Evolutionary conservation across 148 eudicot genomes (phyloP), one percentile per base, ranked within the genome.

Genomic region (Linanthus parryae): DNA sequence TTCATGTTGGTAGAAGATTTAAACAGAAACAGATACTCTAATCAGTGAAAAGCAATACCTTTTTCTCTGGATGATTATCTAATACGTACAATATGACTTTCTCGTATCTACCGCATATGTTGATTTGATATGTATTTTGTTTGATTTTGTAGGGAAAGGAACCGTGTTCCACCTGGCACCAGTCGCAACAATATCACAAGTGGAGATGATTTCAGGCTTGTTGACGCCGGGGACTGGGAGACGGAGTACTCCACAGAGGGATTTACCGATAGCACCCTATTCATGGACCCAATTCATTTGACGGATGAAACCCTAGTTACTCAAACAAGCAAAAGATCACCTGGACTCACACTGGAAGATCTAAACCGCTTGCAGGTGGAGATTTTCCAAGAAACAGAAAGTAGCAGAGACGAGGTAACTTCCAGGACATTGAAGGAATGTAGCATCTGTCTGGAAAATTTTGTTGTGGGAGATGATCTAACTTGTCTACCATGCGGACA

Each of bases 371-470:
- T 91, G 58, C 78, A 61, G 21, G 64, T 70, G 31, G 89, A 72
- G 74, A 33, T 72, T 33, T 86, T 74, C 57, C 16, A 48, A 30
- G 52, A 57, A n/a, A 23, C 39, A 5, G 44, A 65, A 13, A 58
- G 52, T 3, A 38, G 52, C 25, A 56, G 59, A 0, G 24, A 15
- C 48, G 48, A 21, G 15, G 45, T 8, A 8, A 57, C 15, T 1
- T 54, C 71, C 8, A 69, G 52, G 60, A 66, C 63, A 39, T 66
- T 71, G 17, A 37, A 34, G 39, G 97, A 83, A 17, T 90, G 97
- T 42, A 76, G 92, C 54, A 83, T 91, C 43, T 90, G 95, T 73
- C 75, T 90, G 40, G 95, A 90, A 70, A 81, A 61, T 69, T 85
- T 80, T 56, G 21, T 49, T n/a, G 79, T 72, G 48, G 95, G 97